phyloP scores from a whole-genome alignment of 1,139 yeast genomes.

The Pichia terricola region DNA sequence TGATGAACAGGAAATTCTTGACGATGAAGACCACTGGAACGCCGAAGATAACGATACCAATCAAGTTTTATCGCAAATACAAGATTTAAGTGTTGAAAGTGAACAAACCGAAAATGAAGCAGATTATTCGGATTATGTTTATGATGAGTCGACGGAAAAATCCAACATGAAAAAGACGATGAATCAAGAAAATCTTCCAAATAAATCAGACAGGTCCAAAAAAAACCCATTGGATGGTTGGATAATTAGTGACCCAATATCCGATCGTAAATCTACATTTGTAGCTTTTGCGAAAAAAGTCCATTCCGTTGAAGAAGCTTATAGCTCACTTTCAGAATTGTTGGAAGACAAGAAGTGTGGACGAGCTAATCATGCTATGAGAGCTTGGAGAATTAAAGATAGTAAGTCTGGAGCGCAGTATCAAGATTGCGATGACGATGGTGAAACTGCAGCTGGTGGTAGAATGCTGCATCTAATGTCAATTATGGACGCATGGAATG shows the following conservation, averaged over 20 bases:
- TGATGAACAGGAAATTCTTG: conserved; percentile 25
- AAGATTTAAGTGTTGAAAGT: not conserved
- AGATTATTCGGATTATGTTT: conserved; percentile 16
- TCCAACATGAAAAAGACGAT: conserved; percentile 10
- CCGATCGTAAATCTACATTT: conserved; percentile 80
- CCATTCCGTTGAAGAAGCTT: conserved; percentile 56
- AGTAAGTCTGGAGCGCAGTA: conserved; percentile 39
- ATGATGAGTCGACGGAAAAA: conserved; percentile 22
- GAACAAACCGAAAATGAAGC: conserved; percentile 22
- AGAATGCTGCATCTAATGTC: conserved; percentile 71
- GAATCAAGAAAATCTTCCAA: not conserved
- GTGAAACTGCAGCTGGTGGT: conserved; percentile 95
- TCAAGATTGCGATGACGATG: conserved; percentile 94
- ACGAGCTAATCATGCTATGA: conserved; percentile 71
- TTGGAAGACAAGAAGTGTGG: conserved; percentile 57
- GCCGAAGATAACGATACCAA: conserved; percentile 4
- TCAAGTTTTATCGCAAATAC: not conserved
- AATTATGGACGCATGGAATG: conserved; percentile 77
- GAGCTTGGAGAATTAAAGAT: conserved; percentile 69
- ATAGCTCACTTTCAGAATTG: conserved; percentile 39
- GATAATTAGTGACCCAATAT: conserved; percentile 65
- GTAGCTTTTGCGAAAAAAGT: conserved; percentile 66
- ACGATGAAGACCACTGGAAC: conserved; percentile 19
- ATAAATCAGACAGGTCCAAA: not conserved
- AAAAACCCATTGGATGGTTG: conserved; percentile 54